Evolutionary conservation across 2,329 filamentous ascomycete genomes (phyloP), one percentile per base, ranked within the genome.

Genomic region (Moelleriella libera): DNA sequence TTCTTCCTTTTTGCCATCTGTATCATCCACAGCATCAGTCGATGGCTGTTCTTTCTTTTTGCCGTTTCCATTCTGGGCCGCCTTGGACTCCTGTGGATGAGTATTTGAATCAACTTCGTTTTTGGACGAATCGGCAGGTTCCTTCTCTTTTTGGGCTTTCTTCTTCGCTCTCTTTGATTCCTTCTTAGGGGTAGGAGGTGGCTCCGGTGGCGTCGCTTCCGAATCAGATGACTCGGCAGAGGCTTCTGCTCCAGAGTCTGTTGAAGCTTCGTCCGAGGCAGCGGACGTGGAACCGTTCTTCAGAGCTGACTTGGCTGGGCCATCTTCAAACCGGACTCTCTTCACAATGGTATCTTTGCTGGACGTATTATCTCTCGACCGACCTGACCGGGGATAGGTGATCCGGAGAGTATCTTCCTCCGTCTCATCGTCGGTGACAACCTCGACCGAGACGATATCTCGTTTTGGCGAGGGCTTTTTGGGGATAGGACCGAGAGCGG

Each of bases 381-480:
- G 50, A 12, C 61, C 55, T 5, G 61, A 58, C 46, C 71, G 68
- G 1, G 74, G 72, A 46, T 74, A 72, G 1, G 69, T 72, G 39
- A 78, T 57, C 14, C 59, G 65, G 47, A 76, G 57, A 3, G 64
- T 68, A 46, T 78, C 74, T 30, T 67, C 62, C 6, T 69, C 67
- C n/a, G 64, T 66, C 48, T 74, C 71, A 42, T 76, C 72, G 50
- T 78, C 72, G 9, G 74, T 75, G 11, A 66, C 63, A 2, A 74
- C 55, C 46, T 70, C 63, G 32, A 74, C 55, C 28, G 56, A 64
- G 48, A 71, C 54, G 9, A 68, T 57, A 14, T 61, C 60, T 44
- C 60, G 55, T 40, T 51, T 53, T 46, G 48, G 58, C 21, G 46
- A 55, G 39, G 51, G 48, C 28, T 58, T 58, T 44, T 55, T 55